Conservation (phyloP, 176 grass and related monocot genomes). For the Aechmea fasciata region DNA sequence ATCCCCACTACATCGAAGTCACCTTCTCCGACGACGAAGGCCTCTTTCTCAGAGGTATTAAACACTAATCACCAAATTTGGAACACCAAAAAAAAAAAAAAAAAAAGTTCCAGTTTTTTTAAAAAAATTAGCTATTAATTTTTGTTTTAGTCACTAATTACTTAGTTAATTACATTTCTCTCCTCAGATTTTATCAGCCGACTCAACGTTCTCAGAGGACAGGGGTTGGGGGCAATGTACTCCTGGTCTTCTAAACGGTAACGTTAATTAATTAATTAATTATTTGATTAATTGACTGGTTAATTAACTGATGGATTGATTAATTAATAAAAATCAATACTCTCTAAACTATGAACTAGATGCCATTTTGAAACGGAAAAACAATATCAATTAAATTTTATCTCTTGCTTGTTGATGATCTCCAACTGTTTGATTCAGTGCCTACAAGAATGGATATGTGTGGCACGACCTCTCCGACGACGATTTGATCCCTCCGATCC, state of each 20-base stretch:
- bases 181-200: constrained; percentile 72
- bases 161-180: constrained; percentile 17
- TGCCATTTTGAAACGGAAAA: no score
- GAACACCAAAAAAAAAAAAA: background rate
- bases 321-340: no score
- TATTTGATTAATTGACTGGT: no score
- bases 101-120: constrained; percentile 6
- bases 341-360: no score
- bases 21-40: constrained; percentile 59
- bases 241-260: constrained; percentile 99
- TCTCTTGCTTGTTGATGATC: background rate
- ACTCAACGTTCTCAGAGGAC: constrained; percentile 80
- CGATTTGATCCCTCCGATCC: constrained; percentile 43
- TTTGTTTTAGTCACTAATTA: background rate
- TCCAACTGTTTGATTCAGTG: constrained; percentile 26
- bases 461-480: constrained; percentile 65
- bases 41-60: constrained; percentile 78
- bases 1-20: constrained; percentile 99
- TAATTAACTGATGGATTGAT: no score
- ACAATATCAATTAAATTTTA: background rate
- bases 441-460: constrained; percentile 65
- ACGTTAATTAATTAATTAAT: no score
- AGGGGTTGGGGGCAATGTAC: constrained; percentile 75
- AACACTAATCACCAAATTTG: background rate
- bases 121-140: background rate